Percentiles rank a stretch among this genome's conserved stretches.
Conservation (phyloP, 345 rosid genomes). For the Ailanthus altissimus region DNA sequence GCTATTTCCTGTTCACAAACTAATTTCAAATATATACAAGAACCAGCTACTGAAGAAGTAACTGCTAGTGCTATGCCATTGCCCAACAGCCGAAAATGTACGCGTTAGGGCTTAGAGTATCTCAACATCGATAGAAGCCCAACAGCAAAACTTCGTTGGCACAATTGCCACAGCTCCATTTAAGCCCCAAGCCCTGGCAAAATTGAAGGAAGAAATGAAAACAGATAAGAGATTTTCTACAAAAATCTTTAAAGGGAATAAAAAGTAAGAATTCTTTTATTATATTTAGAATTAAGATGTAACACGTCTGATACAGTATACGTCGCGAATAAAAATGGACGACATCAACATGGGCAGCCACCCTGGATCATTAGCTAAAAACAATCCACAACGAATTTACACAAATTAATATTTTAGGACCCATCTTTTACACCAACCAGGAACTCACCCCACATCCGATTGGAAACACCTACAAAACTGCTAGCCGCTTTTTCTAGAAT, state of each 20-base stretch:
- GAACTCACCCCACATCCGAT: not conserved
- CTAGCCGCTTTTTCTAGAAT: constrained; percentile 40
- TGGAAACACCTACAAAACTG: constrained; percentile 38
- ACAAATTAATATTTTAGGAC: not conserved
- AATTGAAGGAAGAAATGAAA: not conserved
- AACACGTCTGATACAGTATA: not conserved
- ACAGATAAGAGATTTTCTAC: not conserved
- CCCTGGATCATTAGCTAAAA: not conserved
- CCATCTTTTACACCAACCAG: constrained; percentile 27
- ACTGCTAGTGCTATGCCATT: no score
- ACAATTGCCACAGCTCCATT: not conserved
- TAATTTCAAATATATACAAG: no score
- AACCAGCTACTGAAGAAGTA: no score
- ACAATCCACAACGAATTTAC: constrained; percentile 8
- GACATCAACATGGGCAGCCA: constrained; percentile 1
- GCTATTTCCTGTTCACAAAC: no score
- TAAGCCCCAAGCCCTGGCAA: not conserved
- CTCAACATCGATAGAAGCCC: not conserved
- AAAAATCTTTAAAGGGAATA: not conserved
- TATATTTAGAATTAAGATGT: not conserved
- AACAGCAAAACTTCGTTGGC: not conserved
- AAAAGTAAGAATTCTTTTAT: not conserved
- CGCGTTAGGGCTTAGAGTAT: not conserved
- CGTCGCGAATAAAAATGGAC: constrained; percentile 18
- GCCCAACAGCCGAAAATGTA: not conserved